Evolutionary conservation across 495 filamentous ascomycete genomes (phyloP).

Genomic region (Hypoxylon cercidicola): DNA sequence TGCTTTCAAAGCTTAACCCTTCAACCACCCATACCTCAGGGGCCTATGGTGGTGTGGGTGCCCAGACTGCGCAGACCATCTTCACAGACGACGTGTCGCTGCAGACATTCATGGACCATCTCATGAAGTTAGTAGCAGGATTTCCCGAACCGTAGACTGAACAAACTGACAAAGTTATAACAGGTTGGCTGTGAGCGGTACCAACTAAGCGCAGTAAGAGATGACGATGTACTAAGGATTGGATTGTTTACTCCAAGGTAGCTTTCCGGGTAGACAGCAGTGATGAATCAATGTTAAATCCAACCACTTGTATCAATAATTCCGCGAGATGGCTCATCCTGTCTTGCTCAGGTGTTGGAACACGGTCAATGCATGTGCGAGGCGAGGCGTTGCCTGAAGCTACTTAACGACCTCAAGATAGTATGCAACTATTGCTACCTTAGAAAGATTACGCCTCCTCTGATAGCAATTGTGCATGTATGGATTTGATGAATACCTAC

Average conservation of each 20-base stretch:
- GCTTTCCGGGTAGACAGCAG: neutral
- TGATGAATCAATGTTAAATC: neutral
- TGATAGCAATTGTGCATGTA: no score
- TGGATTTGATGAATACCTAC: no score
- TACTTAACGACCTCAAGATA: no score
- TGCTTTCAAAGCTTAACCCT: constrained; percentile 97
- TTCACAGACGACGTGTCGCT: constrained; percentile 99
- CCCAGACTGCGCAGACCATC: constrained; percentile 95
- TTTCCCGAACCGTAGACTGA: neutral
- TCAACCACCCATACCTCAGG: constrained; percentile 97
- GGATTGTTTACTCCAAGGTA: neutral
- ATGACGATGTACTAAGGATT: neutral
- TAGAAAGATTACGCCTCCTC: no score
- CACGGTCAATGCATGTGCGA: no score
- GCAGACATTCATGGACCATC: constrained; percentile 99
- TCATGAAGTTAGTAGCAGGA: constrained; percentile 88
- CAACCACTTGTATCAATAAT: neutral
- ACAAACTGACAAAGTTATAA: constrained; percentile 24
- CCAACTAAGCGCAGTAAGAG: constrained; percentile 52
- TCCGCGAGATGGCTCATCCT: no score
- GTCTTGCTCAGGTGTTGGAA: no score
- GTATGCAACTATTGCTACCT: no score
- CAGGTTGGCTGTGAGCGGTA: constrained; percentile 66
- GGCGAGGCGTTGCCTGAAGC: no score
- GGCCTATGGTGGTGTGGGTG: constrained; percentile 84